phyloP scores from a whole-genome alignment of 2,329 filamentous ascomycete genomes.

The Leptographium galeiforme region DNA sequence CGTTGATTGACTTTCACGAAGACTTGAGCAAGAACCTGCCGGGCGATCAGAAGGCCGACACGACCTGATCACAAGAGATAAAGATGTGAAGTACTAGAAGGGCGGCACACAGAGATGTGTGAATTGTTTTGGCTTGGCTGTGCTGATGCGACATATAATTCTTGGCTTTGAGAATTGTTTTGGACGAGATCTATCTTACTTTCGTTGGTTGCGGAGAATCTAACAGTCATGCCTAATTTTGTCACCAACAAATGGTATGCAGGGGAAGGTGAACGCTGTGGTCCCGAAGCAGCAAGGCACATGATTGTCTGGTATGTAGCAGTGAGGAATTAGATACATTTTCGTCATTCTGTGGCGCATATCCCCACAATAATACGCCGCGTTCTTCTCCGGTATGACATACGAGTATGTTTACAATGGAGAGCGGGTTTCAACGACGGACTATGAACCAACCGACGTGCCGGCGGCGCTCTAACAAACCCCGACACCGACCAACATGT shows the following conservation, averaged over 20 bases:
- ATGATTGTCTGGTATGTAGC: too few species aligned
- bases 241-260: too few species aligned
- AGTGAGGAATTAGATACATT: too few species aligned
- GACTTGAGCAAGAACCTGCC: constrained; percentile 40
- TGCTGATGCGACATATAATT: not conserved
- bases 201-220: not conserved
- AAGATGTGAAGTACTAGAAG: constrained; percentile 8
- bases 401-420: too few species aligned
- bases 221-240: not conserved
- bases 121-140: not conserved
- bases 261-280: too few species aligned
- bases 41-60: constrained; percentile 20
- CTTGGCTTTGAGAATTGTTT: not conserved
- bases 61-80: constrained; percentile 21
- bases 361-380: too few species aligned
- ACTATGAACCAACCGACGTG: too few species aligned
- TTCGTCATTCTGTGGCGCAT: too few species aligned
- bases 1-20: constrained; percentile 41
- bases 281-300: too few species aligned
- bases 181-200: not conserved
- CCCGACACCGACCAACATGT: not conserved
- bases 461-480: not conserved
- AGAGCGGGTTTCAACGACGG: too few species aligned
- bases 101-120: not conserved
- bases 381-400: too few species aligned